Conservation (phyloP, 768 basidiomycete genomes). For the Hypsizygus marmoreus region DNA sequence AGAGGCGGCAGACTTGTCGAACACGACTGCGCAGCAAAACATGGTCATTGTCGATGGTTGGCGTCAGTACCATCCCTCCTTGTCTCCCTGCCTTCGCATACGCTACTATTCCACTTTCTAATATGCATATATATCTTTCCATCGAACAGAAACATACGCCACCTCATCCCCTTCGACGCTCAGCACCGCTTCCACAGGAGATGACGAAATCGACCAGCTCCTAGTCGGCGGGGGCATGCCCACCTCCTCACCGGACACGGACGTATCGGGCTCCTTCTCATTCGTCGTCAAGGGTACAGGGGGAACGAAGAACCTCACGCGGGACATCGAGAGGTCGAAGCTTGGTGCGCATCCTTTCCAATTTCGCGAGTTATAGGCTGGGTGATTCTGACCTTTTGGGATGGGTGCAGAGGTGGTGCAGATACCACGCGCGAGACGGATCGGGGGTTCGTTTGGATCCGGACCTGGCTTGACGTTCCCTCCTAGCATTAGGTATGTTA, state of each 20-base stretch:
- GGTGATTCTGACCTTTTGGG: not conserved
- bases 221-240: constrained; percentile 40
- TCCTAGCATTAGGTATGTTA: too few relatives aligned
- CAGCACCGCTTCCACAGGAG: constrained; percentile 40
- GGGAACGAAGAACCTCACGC: constrained; percentile 23
- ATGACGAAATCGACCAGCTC: constrained; percentile 55
- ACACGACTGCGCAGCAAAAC: constrained; percentile 40
- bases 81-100: not conserved
- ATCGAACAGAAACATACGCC: constrained; percentile 35
- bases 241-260: constrained; percentile 49
- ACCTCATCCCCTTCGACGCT: constrained; percentile 45
- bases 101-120: not conserved
- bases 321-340: constrained; percentile 43
- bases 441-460: too few relatives aligned
- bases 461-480: too few relatives aligned
- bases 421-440: constrained; percentile 52
- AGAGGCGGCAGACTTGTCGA: constrained; percentile 25
- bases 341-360: constrained; percentile 43
- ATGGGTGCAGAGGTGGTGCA: constrained; percentile 45
- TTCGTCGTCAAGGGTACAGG: too few relatives aligned
- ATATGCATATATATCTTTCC: not conserved
- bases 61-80: constrained; percentile 43
- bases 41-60: constrained; percentile 66
- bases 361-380: not conserved
- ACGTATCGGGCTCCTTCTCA: constrained; percentile 34